These are phyloP conservation scores for Heritiera littoralis DNA, from an alignment of 345 rosid genomes.

Conservation along the genomic window DNA sequence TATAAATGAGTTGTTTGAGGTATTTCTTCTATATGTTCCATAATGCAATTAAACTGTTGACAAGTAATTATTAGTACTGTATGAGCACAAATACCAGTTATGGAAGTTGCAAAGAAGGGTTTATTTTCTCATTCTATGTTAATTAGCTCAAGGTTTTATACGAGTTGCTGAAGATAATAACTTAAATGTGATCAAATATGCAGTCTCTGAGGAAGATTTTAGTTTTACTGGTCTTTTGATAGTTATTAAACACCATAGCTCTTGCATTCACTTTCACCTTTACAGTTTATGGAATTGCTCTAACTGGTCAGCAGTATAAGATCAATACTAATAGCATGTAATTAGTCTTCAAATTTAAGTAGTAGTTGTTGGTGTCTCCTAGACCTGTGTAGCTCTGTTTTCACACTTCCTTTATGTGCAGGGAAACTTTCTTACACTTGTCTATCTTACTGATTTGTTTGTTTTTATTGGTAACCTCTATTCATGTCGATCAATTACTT, in stretches of 20 bases:
- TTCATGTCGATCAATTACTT: neutral
- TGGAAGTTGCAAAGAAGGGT: neutral
- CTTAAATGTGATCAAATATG: too few species aligned
- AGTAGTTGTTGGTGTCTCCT: too few species aligned
- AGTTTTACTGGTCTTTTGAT: neutral
- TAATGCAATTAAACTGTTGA: neutral
- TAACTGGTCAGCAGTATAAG: neutral
- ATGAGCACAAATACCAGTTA: too few species aligned
- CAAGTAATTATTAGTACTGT: too few species aligned
- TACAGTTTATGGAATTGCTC: neutral
- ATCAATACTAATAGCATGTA: too few species aligned
- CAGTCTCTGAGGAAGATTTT: neutral
- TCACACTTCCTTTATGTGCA: neutral
- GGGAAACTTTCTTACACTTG: neutral
- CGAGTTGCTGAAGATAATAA: neutral
- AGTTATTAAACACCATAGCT: neutral
- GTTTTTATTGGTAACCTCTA: too few species aligned
- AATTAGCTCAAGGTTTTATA: neutral
- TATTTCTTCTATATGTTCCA: constrained; percentile 19
- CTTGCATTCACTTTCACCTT: neutral
- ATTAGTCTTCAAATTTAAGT: too few species aligned
- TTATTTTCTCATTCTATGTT: neutral
- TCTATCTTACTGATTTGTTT: too few species aligned
- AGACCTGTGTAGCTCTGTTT: neutral
- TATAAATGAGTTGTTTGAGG: constrained; percentile 91